A percentile compares a stretch with the other conserved stretches of the same genome.
Evolutionary conservation across 306 rosid species (phyloP).

Genomic region (Canavalia gladiata): DNA sequence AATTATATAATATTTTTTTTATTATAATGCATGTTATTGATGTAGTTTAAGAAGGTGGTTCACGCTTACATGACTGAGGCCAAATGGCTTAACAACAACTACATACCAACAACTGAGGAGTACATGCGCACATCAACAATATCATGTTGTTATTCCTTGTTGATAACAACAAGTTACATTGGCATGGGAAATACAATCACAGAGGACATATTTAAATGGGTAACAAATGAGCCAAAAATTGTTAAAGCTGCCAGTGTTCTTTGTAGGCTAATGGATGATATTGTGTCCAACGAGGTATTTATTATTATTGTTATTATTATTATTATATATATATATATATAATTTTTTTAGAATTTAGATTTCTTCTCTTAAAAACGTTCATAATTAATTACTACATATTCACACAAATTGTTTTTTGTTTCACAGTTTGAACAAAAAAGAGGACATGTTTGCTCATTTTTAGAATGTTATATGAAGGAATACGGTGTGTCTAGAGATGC

Average conservation of each 20-base stretch:
- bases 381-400: background rate
- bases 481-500: slow-evolving; percentile 41
- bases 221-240: slow-evolving; percentile 42
- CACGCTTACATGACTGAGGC: slow-evolving; percentile 56
- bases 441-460: slow-evolving; percentile 39
- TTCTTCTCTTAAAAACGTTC: background rate
- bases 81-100: slow-evolving; percentile 51
- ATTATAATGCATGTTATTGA: background rate
- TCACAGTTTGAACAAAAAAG: slow-evolving; percentile 50
- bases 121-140: slow-evolving; percentile 24
- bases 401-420: background rate
- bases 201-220: slow-evolving; percentile 55
- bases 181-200: slow-evolving; percentile 47
- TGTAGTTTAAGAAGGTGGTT: slow-evolving; percentile 36
- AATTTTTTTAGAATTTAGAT: too few species aligned
- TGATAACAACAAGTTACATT: slow-evolving; percentile 39
- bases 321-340: too few species aligned
- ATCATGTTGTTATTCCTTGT: slow-evolving; percentile 1
- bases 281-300: slow-evolving; percentile 53
- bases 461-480: slow-evolving; percentile 50
- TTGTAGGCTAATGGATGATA: slow-evolving; percentile 60
- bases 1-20: background rate
- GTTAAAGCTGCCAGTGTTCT: slow-evolving; percentile 35
- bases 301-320: too few species aligned
- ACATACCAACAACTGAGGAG: slow-evolving; percentile 54